Evolutionary conservation across 345 rosid species (phyloP).

Genomic region (Sisymbrium irio): DNA sequence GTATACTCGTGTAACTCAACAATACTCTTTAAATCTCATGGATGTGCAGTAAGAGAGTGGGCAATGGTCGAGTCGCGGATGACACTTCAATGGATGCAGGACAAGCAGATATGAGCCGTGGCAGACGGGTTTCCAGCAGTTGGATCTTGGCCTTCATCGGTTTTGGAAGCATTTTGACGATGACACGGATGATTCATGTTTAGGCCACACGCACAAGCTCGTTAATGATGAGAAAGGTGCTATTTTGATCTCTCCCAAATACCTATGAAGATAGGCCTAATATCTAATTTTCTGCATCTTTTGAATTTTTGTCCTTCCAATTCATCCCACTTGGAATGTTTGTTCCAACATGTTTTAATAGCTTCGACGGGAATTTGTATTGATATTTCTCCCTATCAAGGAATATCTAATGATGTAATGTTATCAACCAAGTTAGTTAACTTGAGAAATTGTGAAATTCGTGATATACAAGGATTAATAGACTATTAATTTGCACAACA

Average conservation of each 20-base stretch:
- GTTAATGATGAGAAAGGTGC: background rate
- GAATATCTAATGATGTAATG: background rate
- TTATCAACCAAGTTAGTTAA: background rate
- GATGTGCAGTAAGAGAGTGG: constrained; percentile 21
- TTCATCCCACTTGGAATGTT: background rate
- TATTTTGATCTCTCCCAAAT: constrained; percentile 5
- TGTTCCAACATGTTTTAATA: constrained; percentile 5
- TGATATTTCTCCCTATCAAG: background rate
- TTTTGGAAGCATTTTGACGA: constrained; percentile 9
- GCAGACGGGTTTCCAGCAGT: constrained; percentile 6
- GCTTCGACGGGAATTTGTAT: background rate
- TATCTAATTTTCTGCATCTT: constrained; percentile 4
- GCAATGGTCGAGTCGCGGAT: constrained; percentile 31
- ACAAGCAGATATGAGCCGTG: constrained; percentile 16
- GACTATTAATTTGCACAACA: background rate
- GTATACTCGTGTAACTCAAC: background rate
- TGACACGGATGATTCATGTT: constrained; percentile 10
- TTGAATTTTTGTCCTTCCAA: background rate
- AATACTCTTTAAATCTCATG: background rate
- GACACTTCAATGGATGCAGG: constrained; percentile 21
- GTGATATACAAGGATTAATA: background rate
- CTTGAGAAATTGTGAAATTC: background rate
- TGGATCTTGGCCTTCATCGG: constrained; percentile 23
- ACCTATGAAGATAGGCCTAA: constrained; percentile 8
- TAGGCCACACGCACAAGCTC: background rate